phyloP scores from a whole-genome alignment of 2,329 filamentous ascomycete genomes.

The Curvularia lunata region DNA sequence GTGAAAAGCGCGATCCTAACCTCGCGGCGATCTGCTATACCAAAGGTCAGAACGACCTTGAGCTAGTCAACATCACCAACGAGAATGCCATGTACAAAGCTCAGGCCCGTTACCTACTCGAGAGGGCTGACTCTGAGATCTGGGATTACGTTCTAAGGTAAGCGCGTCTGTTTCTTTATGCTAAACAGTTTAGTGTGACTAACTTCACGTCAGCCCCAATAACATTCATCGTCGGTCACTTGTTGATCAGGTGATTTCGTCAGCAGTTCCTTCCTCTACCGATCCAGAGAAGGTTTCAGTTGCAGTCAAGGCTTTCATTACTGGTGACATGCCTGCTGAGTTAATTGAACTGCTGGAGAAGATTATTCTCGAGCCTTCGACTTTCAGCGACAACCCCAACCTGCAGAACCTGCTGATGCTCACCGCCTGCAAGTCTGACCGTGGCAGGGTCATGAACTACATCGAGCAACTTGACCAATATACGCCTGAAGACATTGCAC shows the following conservation, averaged over 20 bases:
- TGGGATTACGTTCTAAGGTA: conserved; percentile 87
- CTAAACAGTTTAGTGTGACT: background rate
- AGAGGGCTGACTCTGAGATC: conserved; percentile 86
- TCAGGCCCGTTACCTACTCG: conserved; percentile 93
- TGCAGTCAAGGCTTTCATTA: conserved; percentile 90
- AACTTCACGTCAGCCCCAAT: conserved; percentile 66
- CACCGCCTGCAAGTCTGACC: conserved; percentile 96
- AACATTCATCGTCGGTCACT: conserved; percentile 94
- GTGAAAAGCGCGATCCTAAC: conserved; percentile 97
- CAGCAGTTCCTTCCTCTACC: conserved; percentile 80
- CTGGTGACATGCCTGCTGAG: conserved; percentile 88
- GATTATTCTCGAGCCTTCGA: conserved; percentile 98
- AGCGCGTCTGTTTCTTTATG: background rate
- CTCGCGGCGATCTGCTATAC: conserved; percentile 92
- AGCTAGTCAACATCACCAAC: conserved; percentile 96
- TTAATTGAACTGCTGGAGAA: conserved; percentile 98
- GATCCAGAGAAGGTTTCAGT: conserved; percentile 95
- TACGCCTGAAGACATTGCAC: conserved; percentile 89
- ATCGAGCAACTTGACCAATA: conserved; percentile 90
- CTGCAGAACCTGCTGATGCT: conserved; percentile 96
- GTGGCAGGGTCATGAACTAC: conserved; percentile 93
- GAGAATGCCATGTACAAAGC: conserved; percentile 99
- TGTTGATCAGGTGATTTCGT: conserved; percentile 94
- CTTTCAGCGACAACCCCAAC: conserved; percentile 96
- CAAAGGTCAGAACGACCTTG: conserved; percentile 96